Evolutionary conservation across 2,329 filamentous ascomycete genomes (phyloP).

Genomic region (Leptographium wingfieldii): DNA sequence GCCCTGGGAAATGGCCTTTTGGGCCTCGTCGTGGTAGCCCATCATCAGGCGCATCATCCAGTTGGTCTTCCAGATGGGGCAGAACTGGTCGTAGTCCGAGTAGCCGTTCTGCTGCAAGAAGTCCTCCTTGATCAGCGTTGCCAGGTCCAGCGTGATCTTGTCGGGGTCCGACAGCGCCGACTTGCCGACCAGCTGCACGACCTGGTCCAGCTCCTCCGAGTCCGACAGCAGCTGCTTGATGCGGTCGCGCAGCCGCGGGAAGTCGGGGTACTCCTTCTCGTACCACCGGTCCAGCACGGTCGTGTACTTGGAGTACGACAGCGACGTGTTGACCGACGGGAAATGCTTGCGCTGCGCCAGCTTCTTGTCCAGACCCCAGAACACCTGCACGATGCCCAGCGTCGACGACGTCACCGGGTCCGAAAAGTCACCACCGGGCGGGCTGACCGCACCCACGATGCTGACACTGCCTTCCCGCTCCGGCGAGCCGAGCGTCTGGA

Average conservation of each 20-base stretch:
- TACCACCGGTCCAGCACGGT: slow-evolving; percentile 83
- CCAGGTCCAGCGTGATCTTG: slow-evolving; percentile 95
- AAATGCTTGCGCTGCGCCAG: slow-evolving; percentile 98
- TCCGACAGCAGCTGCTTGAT: slow-evolving; percentile 89
- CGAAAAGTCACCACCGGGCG: slow-evolving; percentile 96
- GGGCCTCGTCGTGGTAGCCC: slow-evolving; percentile 92
- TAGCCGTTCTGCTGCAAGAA: slow-evolving; percentile 99
- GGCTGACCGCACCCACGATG: slow-evolving; percentile 94
- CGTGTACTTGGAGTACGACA: slow-evolving; percentile 97
- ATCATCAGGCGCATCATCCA: slow-evolving; percentile 99
- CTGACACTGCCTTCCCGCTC: slow-evolving; percentile 85
- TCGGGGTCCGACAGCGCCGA: slow-evolving; percentile 89
- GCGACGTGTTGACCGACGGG: slow-evolving; percentile 89
- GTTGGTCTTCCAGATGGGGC: slow-evolving; percentile 97
- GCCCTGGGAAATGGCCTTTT: slow-evolving; percentile 87
- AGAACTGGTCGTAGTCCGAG: slow-evolving; percentile 98
- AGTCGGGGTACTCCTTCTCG: slow-evolving; percentile 85
- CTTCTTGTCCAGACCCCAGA: slow-evolving; percentile 99
- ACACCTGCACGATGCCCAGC: slow-evolving; percentile 94
- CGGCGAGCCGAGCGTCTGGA: slow-evolving; percentile 75
- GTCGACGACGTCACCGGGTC: slow-evolving; percentile 93
- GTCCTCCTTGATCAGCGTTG: slow-evolving; percentile 88
- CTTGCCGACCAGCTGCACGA: slow-evolving; percentile 96
- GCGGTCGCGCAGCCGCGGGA: slow-evolving; percentile 81
- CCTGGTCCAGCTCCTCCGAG: slow-evolving; percentile 95